These are phyloP conservation scores for Ganoderma multipileum DNA, from an alignment of 1,284 basidiomycete species.

Conservation along the genomic window DNA sequence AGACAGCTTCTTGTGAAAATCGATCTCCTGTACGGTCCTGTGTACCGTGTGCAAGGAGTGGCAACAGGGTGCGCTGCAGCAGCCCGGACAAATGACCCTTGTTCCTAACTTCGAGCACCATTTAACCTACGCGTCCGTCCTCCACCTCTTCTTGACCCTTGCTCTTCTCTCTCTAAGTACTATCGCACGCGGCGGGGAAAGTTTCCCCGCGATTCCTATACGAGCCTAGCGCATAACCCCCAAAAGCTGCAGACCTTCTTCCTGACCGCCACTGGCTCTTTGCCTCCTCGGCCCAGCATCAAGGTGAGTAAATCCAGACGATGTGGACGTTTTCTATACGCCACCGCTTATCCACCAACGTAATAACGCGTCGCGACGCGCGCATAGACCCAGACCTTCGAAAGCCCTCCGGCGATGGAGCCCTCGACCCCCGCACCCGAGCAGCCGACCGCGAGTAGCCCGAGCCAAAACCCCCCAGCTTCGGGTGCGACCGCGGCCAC, in stretches of 20 bases:
- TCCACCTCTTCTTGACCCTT: neutral
- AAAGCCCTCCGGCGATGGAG: slow-evolving; percentile 3
- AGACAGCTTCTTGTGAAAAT: neutral
- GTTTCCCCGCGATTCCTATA: neutral
- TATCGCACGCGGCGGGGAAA: neutral
- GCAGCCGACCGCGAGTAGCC: slow-evolving; percentile 2
- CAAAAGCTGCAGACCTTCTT: neutral
- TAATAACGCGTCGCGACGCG: slow-evolving; percentile 6
- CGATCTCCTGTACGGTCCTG: neutral
- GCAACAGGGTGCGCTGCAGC: slow-evolving; percentile 1
- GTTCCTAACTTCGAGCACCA: neutral
- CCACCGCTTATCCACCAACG: slow-evolving; percentile 3
- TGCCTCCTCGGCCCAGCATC: neutral
- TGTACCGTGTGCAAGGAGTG: neutral
- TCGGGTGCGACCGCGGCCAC: neutral
- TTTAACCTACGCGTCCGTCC: neutral
- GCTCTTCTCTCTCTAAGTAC: neutral
- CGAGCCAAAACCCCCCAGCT: slow-evolving; percentile 1
- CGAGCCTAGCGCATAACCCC: neutral
- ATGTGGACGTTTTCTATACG: neutral
- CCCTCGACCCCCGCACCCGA: slow-evolving; percentile 3
- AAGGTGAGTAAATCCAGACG: neutral
- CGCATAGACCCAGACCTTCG: too few relatives aligned
- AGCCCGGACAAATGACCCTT: neutral
- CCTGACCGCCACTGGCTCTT: neutral